A percentile compares a stretch with the other conserved stretches of the same genome.
Evolutionary conservation across 1,139 yeast species (phyloP).

Genomic region (Candida tunisiensis): DNA sequence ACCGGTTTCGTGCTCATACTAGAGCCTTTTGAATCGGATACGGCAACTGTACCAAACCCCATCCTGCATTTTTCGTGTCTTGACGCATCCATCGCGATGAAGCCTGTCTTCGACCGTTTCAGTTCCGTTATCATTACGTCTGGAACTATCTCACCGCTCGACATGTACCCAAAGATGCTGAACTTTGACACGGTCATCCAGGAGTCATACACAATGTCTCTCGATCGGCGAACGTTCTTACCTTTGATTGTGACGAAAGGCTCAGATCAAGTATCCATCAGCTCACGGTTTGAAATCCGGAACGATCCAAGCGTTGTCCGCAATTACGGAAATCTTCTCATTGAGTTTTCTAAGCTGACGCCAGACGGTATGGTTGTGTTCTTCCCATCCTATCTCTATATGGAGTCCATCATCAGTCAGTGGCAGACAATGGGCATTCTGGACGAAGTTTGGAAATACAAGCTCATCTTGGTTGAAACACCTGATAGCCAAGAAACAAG

Average conservation of each 20-base stretch:
- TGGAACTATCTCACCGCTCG: slow-evolving; percentile 95
- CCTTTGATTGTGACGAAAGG: slow-evolving; percentile 97
- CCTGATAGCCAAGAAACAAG: slow-evolving; percentile 99
- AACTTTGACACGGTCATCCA: slow-evolving; percentile 89
- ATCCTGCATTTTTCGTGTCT: slow-evolving; percentile 87
- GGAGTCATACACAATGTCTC: slow-evolving; percentile 90
- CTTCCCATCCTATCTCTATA: slow-evolving; percentile 89
- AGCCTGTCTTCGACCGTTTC: slow-evolving; percentile 88
- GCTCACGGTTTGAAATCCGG: slow-evolving; percentile 90
- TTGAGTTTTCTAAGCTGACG: slow-evolving; percentile 86
- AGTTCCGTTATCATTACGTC: slow-evolving; percentile 92
- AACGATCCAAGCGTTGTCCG: slow-evolving; percentile 97
- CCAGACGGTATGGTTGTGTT: slow-evolving; percentile 98
- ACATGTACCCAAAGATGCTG: slow-evolving; percentile 96
- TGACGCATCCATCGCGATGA: slow-evolving; percentile 95
- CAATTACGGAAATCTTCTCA: slow-evolving; percentile 81
- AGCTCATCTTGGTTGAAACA: slow-evolving; percentile 88
- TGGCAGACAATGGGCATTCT: slow-evolving; percentile 98
- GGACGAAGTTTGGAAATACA: slow-evolving; percentile 97
- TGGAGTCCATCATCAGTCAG: slow-evolving; percentile 95
- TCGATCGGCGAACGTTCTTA: slow-evolving; percentile 79
- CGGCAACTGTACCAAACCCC: slow-evolving; percentile 96
- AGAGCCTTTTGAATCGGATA: slow-evolving; percentile 94
- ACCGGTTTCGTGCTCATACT: slow-evolving; percentile 79
- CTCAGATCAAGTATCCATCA: slow-evolving; percentile 91